Evolutionary conservation across 495 filamentous ascomycete species (phyloP), one percentile per base, ranked within the genome.

Genomic region (Podospora bellae-mahoneyi): DNA sequence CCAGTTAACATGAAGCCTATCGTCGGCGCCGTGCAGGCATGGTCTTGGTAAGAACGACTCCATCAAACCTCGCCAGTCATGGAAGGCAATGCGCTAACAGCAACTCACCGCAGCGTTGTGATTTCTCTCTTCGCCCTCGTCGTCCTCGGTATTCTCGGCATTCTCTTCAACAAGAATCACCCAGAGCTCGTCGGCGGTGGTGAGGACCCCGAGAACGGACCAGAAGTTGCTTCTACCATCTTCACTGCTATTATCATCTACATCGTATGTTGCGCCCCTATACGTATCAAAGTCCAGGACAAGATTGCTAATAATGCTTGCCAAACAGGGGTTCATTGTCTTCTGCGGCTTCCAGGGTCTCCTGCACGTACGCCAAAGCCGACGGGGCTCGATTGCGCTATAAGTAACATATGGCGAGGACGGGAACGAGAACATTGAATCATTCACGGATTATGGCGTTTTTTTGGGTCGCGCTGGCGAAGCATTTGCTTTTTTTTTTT

Each of bases 191-290:
- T 92, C 19, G 93, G 93, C 70, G 86, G 87, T 48, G 83, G 84
- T 65, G 87, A 88, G 23, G 91, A 94, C 69, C 91, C 91, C 3
- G 78, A 86, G 58, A 86, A 97, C 78, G 90, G 91, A 26, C 78
- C 82, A 48, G 90, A 89, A 30, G 92, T 96, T 57, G 93, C 93
- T 5, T 89, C 82, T 15, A 92, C 92, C 16, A 86, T 96, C 30
- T 96, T 96, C 73, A 88, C 87, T 28, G 92, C 93, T 63, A 92
- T 97, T 26, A 80, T 91, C 34, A 89, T 97, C 69, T 97, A 97
- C 74, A 85, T 81, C 72, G 92, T 96, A 89, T 67, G 91, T 66
- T 67, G 9, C 26, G 15, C 7, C 7, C 16, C 23, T n/a, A 34
- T 19, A 7, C 55, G 9, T 15, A 19, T 53, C 16, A 16, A 48